Evolutionary conservation across 129 eudicot species (phyloP), one percentile per base, ranked within the genome.

Genomic region (Escallonia rubra): DNA sequence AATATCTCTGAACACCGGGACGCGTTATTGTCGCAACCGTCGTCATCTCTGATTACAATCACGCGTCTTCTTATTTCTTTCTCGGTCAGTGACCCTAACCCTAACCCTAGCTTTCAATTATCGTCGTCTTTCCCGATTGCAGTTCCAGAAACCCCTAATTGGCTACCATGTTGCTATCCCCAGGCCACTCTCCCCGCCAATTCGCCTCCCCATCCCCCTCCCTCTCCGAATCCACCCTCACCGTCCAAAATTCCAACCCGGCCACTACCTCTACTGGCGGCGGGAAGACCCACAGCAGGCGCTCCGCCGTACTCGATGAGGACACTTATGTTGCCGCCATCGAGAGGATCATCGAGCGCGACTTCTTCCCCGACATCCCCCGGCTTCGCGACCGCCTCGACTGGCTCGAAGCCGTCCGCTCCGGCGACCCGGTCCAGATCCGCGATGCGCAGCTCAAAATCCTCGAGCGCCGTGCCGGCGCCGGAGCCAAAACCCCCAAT

Each of bases 341-440:
- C 39, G 98, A 92, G 76, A 92, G 84, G 58, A 92, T 92, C 9
- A 86, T 92, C 58, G 96, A 92, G 76, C 91, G 98, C 0, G 98
- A 92, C 63, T 92, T 74, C 84, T 92, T 92, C 79, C 98, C 98
- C 0, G 98, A 92, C 45, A 84, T 92, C 23, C 96, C 96, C 5
- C 88, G 88, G 80, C 96, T 92, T 46, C 85, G 91, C 1, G 98
- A 92, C 74, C 98, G 98, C 15, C 85, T 92, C 63, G 98, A 92
- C 41, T 92, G 95, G 98, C 82, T 92, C 4, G 85, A 88, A 57
- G 98, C 98, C 3, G 82, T 84, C 4, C 87, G 95, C 14, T 72
- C 85, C 68, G 85, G 83, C 57, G 98, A 92, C 34, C 98, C 98
- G 5, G 76, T 92, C 13, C 89, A 69, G 8, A 92, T 92, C 23